Evolutionary conservation across 106 monocot genomes (phyloP), one percentile per base, ranked within the genome.

Genomic region (Alisma plantagoaquatica): DNA sequence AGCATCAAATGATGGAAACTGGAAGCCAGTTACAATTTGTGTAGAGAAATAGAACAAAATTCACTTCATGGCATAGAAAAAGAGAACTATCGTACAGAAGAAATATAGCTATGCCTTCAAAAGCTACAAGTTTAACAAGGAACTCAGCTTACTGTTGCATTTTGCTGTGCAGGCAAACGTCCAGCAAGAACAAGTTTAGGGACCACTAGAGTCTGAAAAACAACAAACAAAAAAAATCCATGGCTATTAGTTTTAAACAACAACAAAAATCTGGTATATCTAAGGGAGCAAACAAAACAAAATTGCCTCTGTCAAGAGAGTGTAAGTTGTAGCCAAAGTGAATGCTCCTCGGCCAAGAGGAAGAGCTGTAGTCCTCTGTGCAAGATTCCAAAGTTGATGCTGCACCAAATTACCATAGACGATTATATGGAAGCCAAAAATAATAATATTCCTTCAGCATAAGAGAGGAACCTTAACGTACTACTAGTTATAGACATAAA

Each of bases 291-390:
- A 38, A 38, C 35, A 38, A 38, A 38, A 38, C 6, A 38, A 6
- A 51, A 47, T 6, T 66, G 59, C 88, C 75, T 96, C 94, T 10
- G 94, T 96, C 41, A 96, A 55, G 53, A 96, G 75, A 55, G 88
- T 84, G 54, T 76, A 81, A 54, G 84, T 84, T 10, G 88, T 84
- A 56, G 88, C 74, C 33, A 96, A 41, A 57, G 94, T 96, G 52
- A 96, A 96, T 60, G 88, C 94, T 42, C 94, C 94, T 16, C 94
- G 80, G 1, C 94, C 94, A 67, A 89, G 70, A 45, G 94, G 94
- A 31, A 96, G 71, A 65, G 94, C 70, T 43, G 84, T 77, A 62
- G 94, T 96, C 64, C 94, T 77, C 49, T 88, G 88, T 53, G 94
- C 94, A 67, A 88, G 73, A 76, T 81, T 88, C 94, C 94, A 96